A percentile compares a stretch with the other conserved stretches of the same genome.
These are phyloP conservation scores for Aegilops umbellulata DNA, from an alignment of 176 grass and related monocot genomes.

Conservation along the genomic window DNA sequence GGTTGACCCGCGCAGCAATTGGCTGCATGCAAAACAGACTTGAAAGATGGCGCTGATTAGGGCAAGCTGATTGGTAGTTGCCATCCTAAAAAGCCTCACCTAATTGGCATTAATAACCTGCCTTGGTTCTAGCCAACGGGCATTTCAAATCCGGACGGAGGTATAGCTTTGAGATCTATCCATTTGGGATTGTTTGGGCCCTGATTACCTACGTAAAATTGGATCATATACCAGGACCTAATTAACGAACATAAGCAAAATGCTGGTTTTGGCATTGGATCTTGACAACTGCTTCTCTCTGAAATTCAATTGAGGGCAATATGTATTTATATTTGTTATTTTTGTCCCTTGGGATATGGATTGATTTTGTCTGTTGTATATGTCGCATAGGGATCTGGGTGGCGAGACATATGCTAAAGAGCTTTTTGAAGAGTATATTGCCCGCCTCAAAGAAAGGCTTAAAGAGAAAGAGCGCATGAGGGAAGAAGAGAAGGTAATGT, in stretches of 20 bases:
- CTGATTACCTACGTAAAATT: neutral
- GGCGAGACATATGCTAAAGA: conserved; percentile 43
- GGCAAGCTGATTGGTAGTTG: no score
- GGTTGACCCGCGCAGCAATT: no score
- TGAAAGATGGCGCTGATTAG: no score
- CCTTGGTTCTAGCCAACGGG: no score
- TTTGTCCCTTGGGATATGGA: neutral
- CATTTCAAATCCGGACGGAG: no score
- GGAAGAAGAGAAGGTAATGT: conserved; percentile 90
- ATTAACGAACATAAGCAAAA: neutral
- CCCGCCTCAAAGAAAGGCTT: conserved; percentile 81
- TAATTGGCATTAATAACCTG: no score
- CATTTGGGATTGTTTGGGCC: neutral
- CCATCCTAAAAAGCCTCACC: no score
- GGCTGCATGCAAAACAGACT: no score
- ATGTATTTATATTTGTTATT: conserved; percentile 1
- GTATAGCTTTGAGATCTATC: neutral
- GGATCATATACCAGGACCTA: neutral
- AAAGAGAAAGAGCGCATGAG: conserved; percentile 85
- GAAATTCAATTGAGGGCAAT: neutral
- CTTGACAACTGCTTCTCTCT: neutral
- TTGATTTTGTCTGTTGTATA: conserved; percentile 26
- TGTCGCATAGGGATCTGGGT: conserved; percentile 61
- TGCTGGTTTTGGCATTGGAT: neutral
- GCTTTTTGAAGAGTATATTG: conserved; percentile 81